These are phyloP conservation scores for Anthostomella pinea DNA, from an alignment of 2,329 filamentous ascomycete species.

Conservation along the genomic window DNA sequence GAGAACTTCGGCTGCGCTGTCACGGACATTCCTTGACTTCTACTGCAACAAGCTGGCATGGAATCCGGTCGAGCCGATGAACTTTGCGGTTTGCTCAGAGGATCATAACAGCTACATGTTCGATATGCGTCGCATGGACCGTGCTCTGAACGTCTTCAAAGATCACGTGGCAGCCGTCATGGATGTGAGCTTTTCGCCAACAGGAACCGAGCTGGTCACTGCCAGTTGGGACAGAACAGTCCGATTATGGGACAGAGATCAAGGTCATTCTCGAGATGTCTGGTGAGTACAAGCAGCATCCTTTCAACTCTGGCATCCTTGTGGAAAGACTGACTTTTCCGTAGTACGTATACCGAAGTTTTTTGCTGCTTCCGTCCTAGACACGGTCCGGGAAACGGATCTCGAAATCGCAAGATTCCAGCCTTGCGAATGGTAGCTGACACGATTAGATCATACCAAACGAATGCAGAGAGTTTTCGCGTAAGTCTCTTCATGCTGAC, in stretches of 20 bases:
- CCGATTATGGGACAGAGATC: conserved; percentile 75
- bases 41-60: conserved; percentile 81
- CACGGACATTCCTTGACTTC: conserved; percentile 78
- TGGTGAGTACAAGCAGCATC: too few species aligned
- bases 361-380: too few species aligned
- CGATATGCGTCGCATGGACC: conserved; percentile 87
- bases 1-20: conserved; percentile 77
- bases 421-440: too few species aligned
- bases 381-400: too few species aligned
- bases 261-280: conserved; percentile 84
- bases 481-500: neutral
- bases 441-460: conserved; percentile 98
- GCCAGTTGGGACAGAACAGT: conserved; percentile 86
- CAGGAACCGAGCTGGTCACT: conserved; percentile 87
- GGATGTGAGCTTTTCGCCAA: conserved; percentile 94
- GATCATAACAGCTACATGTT: conserved; percentile 64
- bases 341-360: too few species aligned
- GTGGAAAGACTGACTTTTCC: too few species aligned
- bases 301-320: too few species aligned
- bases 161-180: conserved; percentile 70
- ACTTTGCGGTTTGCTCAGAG: conserved; percentile 63
- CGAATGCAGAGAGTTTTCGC: conserved; percentile 82
- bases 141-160: conserved; percentile 72
- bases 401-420: too few species aligned
- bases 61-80: conserved; percentile 97